Percentiles rank a stretch among this genome's conserved stretches.
These are phyloP conservation scores for Pleochaeta shiraiana DNA, from an alignment of 2,329 filamentous ascomycete genomes.

Conservation along the genomic window DNA sequence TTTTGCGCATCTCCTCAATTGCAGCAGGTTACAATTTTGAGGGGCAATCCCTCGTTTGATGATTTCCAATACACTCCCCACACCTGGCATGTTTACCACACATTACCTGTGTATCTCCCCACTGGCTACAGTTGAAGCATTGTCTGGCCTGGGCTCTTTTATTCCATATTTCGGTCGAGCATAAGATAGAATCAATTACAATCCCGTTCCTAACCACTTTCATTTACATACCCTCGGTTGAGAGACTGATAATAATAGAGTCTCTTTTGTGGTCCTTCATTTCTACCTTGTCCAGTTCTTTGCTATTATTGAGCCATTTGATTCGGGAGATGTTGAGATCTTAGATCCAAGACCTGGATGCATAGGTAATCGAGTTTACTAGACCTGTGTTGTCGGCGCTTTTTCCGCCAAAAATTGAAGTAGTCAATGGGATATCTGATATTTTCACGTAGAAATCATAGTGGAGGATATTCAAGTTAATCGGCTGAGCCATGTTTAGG, in stretches of 20 bases:
- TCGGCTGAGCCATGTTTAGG: neutral
- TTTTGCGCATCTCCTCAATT: no score
- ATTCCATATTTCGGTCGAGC: neutral
- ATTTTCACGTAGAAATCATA: neutral
- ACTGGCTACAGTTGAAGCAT: neutral
- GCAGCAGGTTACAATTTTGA: no score
- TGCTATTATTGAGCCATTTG: neutral
- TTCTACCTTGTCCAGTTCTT: neutral
- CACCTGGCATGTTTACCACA: neutral
- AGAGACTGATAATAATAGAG: neutral
- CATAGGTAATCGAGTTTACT: neutral
- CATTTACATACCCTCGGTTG: neutral
- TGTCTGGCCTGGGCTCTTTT: neutral
- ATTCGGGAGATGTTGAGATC: neutral
- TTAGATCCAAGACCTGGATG: neutral
- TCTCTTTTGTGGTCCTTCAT: neutral
- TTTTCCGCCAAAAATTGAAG: neutral
- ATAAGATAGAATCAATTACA: neutral
- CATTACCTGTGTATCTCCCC: neutral
- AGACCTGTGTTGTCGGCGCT: neutral
- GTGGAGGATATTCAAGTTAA: neutral
- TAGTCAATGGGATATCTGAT: neutral
- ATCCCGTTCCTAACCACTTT: neutral
- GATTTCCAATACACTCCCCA: neutral
- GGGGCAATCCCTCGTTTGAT: no score